Base-by-base conservation (phyloP, 306 rosid species). In the Aeschynomene evenia region DNA sequence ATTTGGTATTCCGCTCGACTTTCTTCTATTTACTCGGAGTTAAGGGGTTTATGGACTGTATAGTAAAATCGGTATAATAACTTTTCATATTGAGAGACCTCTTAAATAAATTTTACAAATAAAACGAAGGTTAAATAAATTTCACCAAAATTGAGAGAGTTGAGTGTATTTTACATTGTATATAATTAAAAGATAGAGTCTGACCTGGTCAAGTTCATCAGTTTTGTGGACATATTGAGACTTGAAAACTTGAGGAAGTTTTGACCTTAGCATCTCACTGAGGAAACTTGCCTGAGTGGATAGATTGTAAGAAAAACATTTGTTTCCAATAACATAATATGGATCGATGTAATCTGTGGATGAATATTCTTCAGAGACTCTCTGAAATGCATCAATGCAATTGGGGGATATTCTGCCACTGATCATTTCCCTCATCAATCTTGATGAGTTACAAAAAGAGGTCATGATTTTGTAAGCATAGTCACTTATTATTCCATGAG, bases 401-500 rank as follows among this genome's bases (percentile, higher is more conserved):
- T 58, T 49, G 0, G 6, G 3, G 5, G 63, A 40, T 29, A 14
- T 0, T 0, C 0, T 6, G 14, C 33, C 70, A 7, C 20, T 2
- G 13, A 31, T 16, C n/a, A 1, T 0, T 67, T 48, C 68, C 72
- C 66, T 67, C 2, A 9, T 2, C 2, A 42, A 0, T 70, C 53
- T 51, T 4, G 83, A 78, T 5, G 19, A 9, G 72, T 75, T 76
- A 18, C 84, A 83, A 21, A 39, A 21, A 0, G 79, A 26, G 18
- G 13, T 33, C 28, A 26, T 37, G 23, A 76, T 63, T 40, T 55
- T 4, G 51, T 66, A 79, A n/a, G 77, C 58, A 16, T 13, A 21
- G 16, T 83, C 82, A 11, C 69, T 49, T 53, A 83, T 64, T 21
- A 83, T 19, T 31, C 79, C 80, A 40, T 79, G 84, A 22, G 84